Base-by-base conservation (phyloP, 257 asterid genomes). In the Scutellaria barbata region DNA sequence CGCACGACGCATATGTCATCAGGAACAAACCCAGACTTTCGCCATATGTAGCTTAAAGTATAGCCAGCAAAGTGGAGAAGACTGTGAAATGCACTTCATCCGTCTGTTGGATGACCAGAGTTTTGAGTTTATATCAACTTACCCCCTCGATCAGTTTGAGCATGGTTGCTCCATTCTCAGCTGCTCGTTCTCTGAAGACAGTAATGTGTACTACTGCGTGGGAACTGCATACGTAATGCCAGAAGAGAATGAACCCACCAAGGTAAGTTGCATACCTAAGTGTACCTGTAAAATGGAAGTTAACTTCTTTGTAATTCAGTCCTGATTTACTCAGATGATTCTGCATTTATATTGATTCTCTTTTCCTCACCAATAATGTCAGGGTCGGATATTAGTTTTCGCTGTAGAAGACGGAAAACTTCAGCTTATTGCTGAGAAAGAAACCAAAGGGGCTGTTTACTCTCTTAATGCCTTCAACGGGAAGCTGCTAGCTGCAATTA, bases 191-290 rank as follows among this genome's bases (percentile, higher is more conserved):
- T 83, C 96, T 61, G 99, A 92, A 72, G 98, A 95, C 82, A 76
- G 50, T 74, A 92, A 82, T 77, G 90, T 89, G 73, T 95, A 89
- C 82, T 95, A 95, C 76, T 92, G 99, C 18, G 83, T 92, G 54
- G 99, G 99, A 46, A 95, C 99, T 70, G 98, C 99, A 50, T 95
- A 88, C 59, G 99, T 92, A 18, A 84, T 92, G 89, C 93, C 98
- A 2, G 98, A 89, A 81, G 99, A 95, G 88, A 87, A 87, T 72
- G 98, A 92, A 75, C 98, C 98, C 39, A 75, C 94, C 77, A 92
- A 95, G 95, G 99, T 92, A 30, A 30, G 35, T 30, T 30, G 5
- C 35, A 30, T 30, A 30, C 35, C 35, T 4, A 1, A 22, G 25
- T 22, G 25, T 22, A 22, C 25, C 25, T 22, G 25, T 30, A 30